These are phyloP conservation scores for Mollisia scopiformis DNA, from an alignment of 2,329 filamentous ascomycete species.

Conservation along the genomic window DNA sequence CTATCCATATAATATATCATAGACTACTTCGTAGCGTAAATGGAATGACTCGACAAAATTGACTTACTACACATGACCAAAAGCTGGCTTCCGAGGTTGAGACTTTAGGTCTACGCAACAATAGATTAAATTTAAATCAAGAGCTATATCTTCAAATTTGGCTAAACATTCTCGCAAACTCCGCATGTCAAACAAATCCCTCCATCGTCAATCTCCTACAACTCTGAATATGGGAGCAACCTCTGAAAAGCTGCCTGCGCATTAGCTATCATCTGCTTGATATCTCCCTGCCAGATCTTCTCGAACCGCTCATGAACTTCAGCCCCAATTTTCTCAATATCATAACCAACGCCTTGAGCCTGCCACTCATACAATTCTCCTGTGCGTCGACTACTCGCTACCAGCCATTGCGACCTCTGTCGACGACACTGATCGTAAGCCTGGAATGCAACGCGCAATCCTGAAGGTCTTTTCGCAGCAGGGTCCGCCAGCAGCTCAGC, in stretches of 20 bases:
- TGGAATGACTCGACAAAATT: too few relatives aligned
- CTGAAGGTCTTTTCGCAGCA: neutral
- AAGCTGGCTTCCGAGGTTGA: too few relatives aligned
- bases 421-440: neutral
- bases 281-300: slow-evolving; percentile 3
- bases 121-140: neutral
- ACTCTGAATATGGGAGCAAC: neutral
- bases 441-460: neutral
- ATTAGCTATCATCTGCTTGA: slow-evolving; percentile 17
- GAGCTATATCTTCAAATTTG: neutral
- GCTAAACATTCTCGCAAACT: neutral
- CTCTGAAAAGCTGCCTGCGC: neutral
- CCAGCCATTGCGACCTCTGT: neutral
- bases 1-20: too few relatives aligned
- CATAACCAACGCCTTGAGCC: neutral
- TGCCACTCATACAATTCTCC: slow-evolving; percentile 7
- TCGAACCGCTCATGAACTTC: neutral
- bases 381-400: neutral
- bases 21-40: too few relatives aligned
- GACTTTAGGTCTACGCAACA: too few relatives aligned
- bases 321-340: neutral
- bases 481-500: neutral
- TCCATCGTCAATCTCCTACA: neutral
- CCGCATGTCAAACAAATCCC: neutral
- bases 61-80: too few relatives aligned